Evolutionary conservation across 495 filamentous ascomycete species (phyloP), one percentile per base, ranked within the genome.

Genomic region (Penicillium salamii): DNA sequence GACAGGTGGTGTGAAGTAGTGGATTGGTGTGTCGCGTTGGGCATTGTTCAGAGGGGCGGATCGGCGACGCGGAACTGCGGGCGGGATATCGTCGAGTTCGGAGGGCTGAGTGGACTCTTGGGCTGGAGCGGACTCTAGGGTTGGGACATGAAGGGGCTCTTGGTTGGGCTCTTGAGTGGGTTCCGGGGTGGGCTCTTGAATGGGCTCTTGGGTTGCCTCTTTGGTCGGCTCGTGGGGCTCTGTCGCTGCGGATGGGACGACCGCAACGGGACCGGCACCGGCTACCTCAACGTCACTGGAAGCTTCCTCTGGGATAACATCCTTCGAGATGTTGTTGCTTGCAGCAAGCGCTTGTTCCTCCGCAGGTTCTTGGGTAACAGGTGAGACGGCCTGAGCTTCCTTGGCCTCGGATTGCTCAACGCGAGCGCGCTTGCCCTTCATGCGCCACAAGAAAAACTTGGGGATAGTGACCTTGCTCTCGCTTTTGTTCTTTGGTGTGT

Each of bases 401-500:
- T 37, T 37, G 1, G 24, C 46, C 20, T 57, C 45, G 1, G 54
- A 32, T 29, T 63, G 53, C 19, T 60, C 34, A 20, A 29, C 32
- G 5, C 48, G 49, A 31, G 17, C 36, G 17, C 54, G 56, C 35
- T 59, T 69, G 17, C 62, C 61, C 46, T 63, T 67, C 42, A 43
- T 64, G 44, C 59, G 61, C 59, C 63, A 67, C 14, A 59, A 39
- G 46, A 66, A 61, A 13, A 55, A 41, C 43, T 65, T 69, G 6
- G 62, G 56, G 13, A 65, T 54, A 9, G 36, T 21, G 20, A 39
- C 17, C 50, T 55, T 63, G 8, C 37, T 26, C 44, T 57, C 60
- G 9, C 12, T n/a, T 4, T 55, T 65, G 37, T 66, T 52, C 50
- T 63, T 74, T 36, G 75, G 13, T 64, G 71, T 54, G 73, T 81